These are phyloP conservation scores for Sphenostylis stenocarpa DNA, from an alignment of 306 rosid genomes.

Conservation along the genomic window DNA sequence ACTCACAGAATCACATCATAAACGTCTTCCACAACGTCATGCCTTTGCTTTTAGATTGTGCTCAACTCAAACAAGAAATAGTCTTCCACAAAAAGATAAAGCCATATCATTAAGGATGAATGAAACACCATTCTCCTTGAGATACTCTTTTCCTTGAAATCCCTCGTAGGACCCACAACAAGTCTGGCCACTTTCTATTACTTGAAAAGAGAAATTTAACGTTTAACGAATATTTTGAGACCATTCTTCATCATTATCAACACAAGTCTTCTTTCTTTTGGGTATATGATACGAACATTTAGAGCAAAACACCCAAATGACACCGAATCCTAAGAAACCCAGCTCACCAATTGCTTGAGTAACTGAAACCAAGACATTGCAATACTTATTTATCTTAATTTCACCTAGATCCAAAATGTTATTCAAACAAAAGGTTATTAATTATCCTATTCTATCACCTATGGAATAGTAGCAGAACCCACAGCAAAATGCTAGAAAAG, in stretches of 20 bases:
- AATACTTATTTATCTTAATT: not conserved
- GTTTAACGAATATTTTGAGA: not conserved
- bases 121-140: not conserved
- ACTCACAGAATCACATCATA: not conserved
- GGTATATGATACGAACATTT: not conserved
- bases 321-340: not conserved
- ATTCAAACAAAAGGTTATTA: slow-evolving; percentile 1
- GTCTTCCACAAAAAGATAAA: not conserved
- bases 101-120: not conserved
- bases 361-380: slow-evolving; percentile 4
- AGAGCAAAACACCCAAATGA: slow-evolving; percentile 9
- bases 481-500: not conserved
- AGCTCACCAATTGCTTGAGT: not conserved
- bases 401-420: slow-evolving; percentile 22
- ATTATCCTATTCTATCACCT: not conserved
- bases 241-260: not conserved
- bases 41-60: not conserved
- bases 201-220: not conserved
- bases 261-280: not conserved
- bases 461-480: not conserved
- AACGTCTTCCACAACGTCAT: not conserved
- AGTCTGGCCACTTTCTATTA: not conserved
- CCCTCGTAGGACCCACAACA: not conserved
- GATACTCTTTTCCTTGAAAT: not conserved
- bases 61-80: not conserved